A percentile compares a stretch with the other conserved stretches of the same genome.
Evolutionary conservation across 2,329 filamentous ascomycete genomes (phyloP).

Genomic region (Ophiostoma ips): DNA sequence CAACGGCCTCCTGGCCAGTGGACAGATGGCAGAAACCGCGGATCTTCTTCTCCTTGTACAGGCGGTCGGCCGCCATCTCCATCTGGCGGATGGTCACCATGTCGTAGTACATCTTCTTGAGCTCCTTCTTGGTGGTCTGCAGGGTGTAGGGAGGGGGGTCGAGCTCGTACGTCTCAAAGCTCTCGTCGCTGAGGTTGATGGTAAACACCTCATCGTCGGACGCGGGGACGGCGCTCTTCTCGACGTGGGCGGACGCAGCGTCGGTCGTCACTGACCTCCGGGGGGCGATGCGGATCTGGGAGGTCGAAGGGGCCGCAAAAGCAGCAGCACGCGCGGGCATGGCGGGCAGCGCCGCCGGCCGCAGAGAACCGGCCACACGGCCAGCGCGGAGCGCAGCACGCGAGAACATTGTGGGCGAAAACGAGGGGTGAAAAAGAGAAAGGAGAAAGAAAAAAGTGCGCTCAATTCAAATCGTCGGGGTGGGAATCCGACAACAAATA

Average conservation of each 20-base stretch:
- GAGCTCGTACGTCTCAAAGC: conserved; percentile 98
- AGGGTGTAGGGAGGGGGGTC: conserved; percentile 90
- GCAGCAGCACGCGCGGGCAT: conserved; percentile 11
- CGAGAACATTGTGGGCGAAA: conserved; percentile 49
- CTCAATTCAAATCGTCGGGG: not conserved
- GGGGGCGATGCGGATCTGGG: conserved; percentile 25
- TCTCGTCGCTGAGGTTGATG: conserved; percentile 89
- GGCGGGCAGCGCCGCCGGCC: conserved; percentile 18
- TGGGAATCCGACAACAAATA: not conserved
- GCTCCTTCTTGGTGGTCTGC: conserved; percentile 88
- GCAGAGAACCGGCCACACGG: conserved; percentile 20
- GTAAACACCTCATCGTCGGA: conserved; percentile 89
- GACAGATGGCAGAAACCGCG: conserved; percentile 99
- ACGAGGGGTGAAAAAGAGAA: not conserved
- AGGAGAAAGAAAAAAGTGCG: not conserved
- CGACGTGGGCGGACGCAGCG: conserved; percentile 80
- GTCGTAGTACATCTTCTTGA: conserved; percentile 98
- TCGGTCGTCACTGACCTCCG: conserved; percentile 83
- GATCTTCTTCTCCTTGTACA: conserved; percentile 99
- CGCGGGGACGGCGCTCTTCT: conserved; percentile 59
- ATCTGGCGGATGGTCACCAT: conserved; percentile 94
- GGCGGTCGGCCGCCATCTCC: conserved; percentile 97
- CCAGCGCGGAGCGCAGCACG: conserved; percentile 51
- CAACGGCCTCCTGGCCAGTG: conserved; percentile 93
- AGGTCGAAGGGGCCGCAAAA: not conserved